phyloP scores from a whole-genome alignment of 2,329 filamentous ascomycete species.

The Dichotomopilus funicola region DNA sequence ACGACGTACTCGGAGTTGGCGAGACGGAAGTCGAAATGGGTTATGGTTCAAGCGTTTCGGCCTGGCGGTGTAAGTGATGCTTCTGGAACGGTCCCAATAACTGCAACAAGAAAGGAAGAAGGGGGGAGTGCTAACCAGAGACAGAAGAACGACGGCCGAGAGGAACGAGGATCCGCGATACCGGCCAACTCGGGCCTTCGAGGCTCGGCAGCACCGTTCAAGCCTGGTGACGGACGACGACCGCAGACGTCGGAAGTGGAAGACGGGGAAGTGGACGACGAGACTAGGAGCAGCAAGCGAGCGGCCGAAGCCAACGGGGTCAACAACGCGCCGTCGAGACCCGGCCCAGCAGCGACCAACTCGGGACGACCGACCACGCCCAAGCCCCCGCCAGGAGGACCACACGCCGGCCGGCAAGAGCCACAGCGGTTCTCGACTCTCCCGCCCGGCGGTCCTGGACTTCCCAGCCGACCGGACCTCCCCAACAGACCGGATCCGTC shows the following conservation, averaged over 20 bases:
- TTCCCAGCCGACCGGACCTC: slow-evolving; percentile 28
- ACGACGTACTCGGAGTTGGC: slow-evolving; percentile 65
- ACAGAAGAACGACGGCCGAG: slow-evolving; percentile 36
- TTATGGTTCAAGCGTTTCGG: slow-evolving; percentile 68
- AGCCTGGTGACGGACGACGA: slow-evolving; percentile 33
- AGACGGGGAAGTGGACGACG: slow-evolving; percentile 66
- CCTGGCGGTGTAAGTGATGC: slow-evolving; percentile 51
- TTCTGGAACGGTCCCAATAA: not conserved
- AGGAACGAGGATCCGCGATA: slow-evolving; percentile 30
- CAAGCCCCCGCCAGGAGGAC: slow-evolving; percentile 17
- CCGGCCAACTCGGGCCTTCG: slow-evolving; percentile 41
- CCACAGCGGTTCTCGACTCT: slow-evolving; percentile 31
- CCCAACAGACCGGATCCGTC: slow-evolving; percentile 21
- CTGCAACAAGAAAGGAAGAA: not conserved
- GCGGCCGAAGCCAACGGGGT: slow-evolving; percentile 15
- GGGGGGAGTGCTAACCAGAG: slow-evolving; percentile 31
- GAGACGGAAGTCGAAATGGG: slow-evolving; percentile 60
- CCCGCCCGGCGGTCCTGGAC: slow-evolving; percentile 25
- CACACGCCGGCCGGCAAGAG: slow-evolving; percentile 26
- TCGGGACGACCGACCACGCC: slow-evolving; percentile 27
- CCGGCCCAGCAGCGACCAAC: slow-evolving; percentile 4
- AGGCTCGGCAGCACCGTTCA: slow-evolving; percentile 58
- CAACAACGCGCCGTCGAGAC: slow-evolving; percentile 10
- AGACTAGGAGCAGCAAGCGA: slow-evolving; percentile 21
- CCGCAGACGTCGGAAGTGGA: slow-evolving; percentile 49